Evolutionary conservation across 164 flowering plant species (phyloP).

Genomic region (Sextonia rubra): DNA sequence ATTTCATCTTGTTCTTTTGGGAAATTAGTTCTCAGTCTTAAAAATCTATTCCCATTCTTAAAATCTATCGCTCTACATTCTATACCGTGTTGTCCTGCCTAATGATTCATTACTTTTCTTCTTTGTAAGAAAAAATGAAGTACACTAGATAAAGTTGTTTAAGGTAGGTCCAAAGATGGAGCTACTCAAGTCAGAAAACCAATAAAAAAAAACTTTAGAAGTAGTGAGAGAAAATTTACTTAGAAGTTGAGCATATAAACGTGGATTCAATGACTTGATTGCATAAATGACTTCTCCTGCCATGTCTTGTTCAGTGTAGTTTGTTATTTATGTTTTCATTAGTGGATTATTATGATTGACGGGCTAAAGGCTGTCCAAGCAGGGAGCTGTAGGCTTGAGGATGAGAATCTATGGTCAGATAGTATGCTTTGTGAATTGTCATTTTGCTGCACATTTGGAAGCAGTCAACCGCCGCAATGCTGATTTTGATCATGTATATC

Average conservation of each 20-base stretch:
- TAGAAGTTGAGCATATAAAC: no score
- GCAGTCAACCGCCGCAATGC: conserved; percentile 96
- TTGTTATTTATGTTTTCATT: background rate
- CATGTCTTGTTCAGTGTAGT: background rate
- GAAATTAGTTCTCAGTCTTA: no score
- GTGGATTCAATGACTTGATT: no score
- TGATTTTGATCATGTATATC: conserved; percentile 86
- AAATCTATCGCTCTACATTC: no score
- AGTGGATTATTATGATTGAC: background rate
- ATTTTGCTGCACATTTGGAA: conserved; percentile 97
- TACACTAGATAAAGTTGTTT: background rate
- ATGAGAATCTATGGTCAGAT: conserved; percentile 83
- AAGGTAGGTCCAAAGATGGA: no score
- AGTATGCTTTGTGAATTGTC: conserved; percentile 93
- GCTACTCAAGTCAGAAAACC: no score
- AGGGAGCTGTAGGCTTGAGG: conserved; percentile 98
- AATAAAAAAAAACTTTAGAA: no score
- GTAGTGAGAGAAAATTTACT: no score
- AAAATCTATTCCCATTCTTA: no score
- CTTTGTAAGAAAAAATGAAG: background rate
- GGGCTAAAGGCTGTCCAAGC: conserved; percentile 18
- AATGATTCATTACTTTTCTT: background rate
- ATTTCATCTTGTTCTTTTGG: background rate
- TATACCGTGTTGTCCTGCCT: no score
- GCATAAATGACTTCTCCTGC: no score